Conservation (phyloP, 176 grass and related monocot genomes). For the Aegilops speltoides region DNA sequence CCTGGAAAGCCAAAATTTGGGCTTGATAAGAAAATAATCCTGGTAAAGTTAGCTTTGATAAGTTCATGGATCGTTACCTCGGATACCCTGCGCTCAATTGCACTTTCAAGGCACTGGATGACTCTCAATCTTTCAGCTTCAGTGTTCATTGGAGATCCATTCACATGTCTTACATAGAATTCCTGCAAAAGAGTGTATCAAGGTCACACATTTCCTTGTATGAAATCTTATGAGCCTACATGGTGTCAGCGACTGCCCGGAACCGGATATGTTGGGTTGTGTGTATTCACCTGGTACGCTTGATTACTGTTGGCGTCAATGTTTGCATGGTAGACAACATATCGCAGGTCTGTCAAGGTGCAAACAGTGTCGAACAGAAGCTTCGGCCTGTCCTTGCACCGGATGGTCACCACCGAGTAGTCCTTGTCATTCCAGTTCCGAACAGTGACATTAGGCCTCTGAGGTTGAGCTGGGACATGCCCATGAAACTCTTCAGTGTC, state of each 20-base stretch:
- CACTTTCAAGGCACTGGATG: constrained; percentile 76
- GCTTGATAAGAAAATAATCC: neutral
- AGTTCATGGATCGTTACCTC: constrained; percentile 52
- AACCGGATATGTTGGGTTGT: neutral
- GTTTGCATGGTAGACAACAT: constrained; percentile 84
- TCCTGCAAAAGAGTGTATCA: constrained; percentile 38
- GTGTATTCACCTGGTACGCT: constrained; percentile 69
- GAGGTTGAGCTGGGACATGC: constrained; percentile 12
- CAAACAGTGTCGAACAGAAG: constrained; percentile 92
- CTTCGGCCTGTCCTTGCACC: constrained; percentile 77
- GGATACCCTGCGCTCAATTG: constrained; percentile 72
- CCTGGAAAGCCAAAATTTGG: constrained; percentile 32
- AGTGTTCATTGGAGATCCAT: constrained; percentile 69
- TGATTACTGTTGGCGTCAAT: constrained; percentile 59
- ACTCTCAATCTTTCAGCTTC: constrained; percentile 68
- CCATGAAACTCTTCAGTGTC: constrained; percentile 42
- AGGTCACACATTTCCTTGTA: constrained; percentile 17
- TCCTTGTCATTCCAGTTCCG: constrained; percentile 83
- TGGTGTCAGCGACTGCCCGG: neutral
- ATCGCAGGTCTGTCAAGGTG: constrained; percentile 71
- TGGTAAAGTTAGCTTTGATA: neutral
- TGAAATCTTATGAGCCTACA: neutral
- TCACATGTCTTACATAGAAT: constrained; percentile 78
- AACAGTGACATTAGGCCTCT: constrained; percentile 52
- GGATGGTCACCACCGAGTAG: constrained; percentile 77